Evolutionary conservation across 768 basidiomycete genomes (phyloP).

Genomic region (Mycena rebaudengoi): DNA sequence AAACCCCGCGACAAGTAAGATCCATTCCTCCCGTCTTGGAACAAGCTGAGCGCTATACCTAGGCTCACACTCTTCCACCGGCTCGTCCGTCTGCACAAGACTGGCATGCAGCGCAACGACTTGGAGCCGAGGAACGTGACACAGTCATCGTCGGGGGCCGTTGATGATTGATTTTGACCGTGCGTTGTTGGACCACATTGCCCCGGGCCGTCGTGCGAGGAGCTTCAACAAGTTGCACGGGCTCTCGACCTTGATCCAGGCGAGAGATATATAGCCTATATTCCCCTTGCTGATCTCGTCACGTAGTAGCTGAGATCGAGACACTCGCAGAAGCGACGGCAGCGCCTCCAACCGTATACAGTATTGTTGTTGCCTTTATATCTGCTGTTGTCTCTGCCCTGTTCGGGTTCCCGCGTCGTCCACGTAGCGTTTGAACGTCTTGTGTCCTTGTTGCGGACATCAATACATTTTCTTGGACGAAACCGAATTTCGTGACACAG

Average conservation of each 20-base stretch:
- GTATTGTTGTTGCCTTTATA: background rate
- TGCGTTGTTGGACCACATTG: constrained; percentile 15
- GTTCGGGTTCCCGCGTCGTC: constrained; percentile 2
- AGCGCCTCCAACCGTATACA: background rate
- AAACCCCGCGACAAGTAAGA: constrained; percentile 3
- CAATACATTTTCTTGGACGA: too few relatives aligned
- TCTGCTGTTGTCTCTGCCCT: background rate
- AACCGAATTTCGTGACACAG: too few relatives aligned
- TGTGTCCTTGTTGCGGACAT: too few relatives aligned
- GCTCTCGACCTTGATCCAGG: constrained; percentile 10
- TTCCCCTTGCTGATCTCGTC: background rate
- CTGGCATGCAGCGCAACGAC: constrained; percentile 16
- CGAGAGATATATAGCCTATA: background rate
- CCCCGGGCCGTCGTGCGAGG: constrained; percentile 4
- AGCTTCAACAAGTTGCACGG: constrained; percentile 4
- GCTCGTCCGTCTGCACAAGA: constrained; percentile 11
- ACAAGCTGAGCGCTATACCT: background rate
- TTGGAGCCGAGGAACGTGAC: constrained; percentile 18
- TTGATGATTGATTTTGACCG: constrained; percentile 15
- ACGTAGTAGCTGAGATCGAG: background rate
- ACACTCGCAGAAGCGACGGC: background rate
- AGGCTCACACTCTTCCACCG: constrained; percentile 15
- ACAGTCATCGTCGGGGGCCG: constrained; percentile 8
- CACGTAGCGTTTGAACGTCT: constrained; percentile 2
- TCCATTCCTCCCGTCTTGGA: background rate